Evolutionary conservation across 768 basidiomycete species (phyloP), one percentile per base, ranked within the genome.

Genomic region (Lactarius vividus): DNA sequence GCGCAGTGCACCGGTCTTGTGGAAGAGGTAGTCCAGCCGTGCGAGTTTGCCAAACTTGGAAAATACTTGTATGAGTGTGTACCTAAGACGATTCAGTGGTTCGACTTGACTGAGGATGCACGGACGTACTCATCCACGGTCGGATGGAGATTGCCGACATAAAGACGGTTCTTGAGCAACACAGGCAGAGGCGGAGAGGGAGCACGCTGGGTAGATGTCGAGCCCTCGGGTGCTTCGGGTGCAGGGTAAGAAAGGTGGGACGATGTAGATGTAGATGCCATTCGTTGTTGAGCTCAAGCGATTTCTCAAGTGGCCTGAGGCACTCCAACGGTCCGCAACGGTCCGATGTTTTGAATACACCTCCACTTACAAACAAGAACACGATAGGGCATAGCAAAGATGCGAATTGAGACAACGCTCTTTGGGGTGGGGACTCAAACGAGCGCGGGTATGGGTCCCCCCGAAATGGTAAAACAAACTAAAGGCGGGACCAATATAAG

Each of bases 11-110:
- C 96, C 97, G 0, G 89, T 80, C 77, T 96, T 98, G 82, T 99
- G 96, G 73, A 98, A 98, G 68, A 98, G 82, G 75, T 88, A 98
- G 76, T 99, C 97, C 59, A 98, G 84, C 70, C 94, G 93, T 26
- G 93, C 84, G 66, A 98, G 84, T 77, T 93, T 94, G 62, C 97
- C 97, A 75, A 88, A 95, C 77, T 91, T 95, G 37, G 90, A 84
- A 77, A 97, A 97, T 40, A 96, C 77, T 76, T 96, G 92, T 26
- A 98, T 84, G 18, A 99, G 82, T 4, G 92, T 81, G 77, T 94
- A 93, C 76, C 94, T 96, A 37, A 64, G 69, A 56, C 44, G n/a
- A 37, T 37, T 8, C 26, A 35, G 40, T 64, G 23, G 35, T 52
- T 29, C 29, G 35, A 57, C 56, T 56, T 20, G 56, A 29, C 9